A percentile compares a stretch with the other conserved stretches of the same genome.
phyloP scores from a whole-genome alignment of 148 eudicot species.

The Silene uniflora region DNA sequence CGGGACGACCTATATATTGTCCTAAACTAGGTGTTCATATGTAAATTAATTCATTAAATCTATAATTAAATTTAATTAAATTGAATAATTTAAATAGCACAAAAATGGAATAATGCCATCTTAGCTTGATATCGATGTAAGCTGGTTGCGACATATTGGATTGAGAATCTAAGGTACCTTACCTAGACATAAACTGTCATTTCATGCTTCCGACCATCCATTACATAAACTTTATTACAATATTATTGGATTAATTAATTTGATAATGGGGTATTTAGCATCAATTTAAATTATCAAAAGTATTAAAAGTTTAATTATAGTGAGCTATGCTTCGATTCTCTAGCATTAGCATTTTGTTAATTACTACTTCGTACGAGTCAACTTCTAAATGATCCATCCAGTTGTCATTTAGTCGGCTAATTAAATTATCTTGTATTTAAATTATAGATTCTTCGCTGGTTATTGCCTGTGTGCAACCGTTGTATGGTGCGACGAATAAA shows the following conservation, averaged over 20 bases:
- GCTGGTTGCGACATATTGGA: constrained; percentile 21
- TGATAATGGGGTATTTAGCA: constrained; percentile 17
- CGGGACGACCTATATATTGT: no score
- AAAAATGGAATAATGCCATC: not conserved
- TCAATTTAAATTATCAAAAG: constrained; percentile 6
- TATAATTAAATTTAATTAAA: no score
- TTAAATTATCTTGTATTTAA: not conserved
- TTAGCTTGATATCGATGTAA: constrained; percentile 2
- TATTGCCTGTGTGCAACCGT: no score
- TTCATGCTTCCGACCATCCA: constrained; percentile 22
- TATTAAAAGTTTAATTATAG: not conserved
- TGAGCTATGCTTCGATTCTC: not conserved
- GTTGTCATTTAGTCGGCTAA: constrained; percentile 19
- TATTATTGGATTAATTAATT: constrained; percentile 12
- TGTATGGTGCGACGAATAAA: no score
- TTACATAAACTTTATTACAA: not conserved
- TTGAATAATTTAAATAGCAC: not conserved
- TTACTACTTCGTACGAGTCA: constrained; percentile 20
- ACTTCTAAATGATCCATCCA: constrained; percentile 21
- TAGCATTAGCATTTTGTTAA: constrained; percentile 4
- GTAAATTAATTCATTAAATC: not conserved
- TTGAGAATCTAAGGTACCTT: constrained; percentile 14
- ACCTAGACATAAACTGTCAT: constrained; percentile 10
- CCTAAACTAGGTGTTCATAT: no score
- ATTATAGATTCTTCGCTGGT: no score